These are phyloP conservation scores for Xerocomus minutiporus DNA, from an alignment of 1,284 basidiomycete species.

Conservation along the genomic window DNA sequence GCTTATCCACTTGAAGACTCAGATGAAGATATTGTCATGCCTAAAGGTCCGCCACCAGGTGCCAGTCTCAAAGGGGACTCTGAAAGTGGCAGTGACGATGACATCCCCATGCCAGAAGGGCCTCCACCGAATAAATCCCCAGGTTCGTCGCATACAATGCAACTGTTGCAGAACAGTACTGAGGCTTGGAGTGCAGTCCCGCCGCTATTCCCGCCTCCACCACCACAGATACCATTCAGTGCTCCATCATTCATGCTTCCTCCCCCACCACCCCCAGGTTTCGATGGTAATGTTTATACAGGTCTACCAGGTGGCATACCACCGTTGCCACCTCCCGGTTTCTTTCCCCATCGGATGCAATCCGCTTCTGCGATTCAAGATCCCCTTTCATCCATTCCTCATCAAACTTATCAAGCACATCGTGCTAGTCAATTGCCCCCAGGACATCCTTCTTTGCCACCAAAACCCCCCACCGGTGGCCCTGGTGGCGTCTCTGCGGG, in stretches of 20 bases:
- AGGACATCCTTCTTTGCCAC: constrained; percentile 39
- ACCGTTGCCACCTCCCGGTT: constrained; percentile 31
- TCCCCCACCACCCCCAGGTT: constrained; percentile 20
- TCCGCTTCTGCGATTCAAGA: constrained; percentile 54
- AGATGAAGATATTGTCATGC: constrained; percentile 65
- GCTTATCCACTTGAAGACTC: constrained; percentile 22
- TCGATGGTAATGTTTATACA: constrained; percentile 16
- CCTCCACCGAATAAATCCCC: constrained; percentile 52
- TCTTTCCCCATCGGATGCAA: constrained; percentile 49
- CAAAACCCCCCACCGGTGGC: constrained; percentile 34
- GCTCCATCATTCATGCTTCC: constrained; percentile 29
- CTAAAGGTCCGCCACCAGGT: constrained; percentile 65
- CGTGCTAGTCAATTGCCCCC: constrained; percentile 34
- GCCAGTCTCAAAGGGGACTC: constrained; percentile 37
- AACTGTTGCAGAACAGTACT: constrained; percentile 7
- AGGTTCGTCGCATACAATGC: constrained; percentile 16
- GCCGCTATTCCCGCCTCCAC: constrained; percentile 28
- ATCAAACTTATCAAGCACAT: constrained; percentile 64
- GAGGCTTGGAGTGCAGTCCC: constrained; percentile 6
- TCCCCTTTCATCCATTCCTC: constrained; percentile 57
- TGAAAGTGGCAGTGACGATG: constrained; percentile 57
- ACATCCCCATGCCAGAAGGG: constrained; percentile 83
- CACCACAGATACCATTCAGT: constrained; percentile 14
- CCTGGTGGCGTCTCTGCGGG: constrained; percentile 45
- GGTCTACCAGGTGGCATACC: constrained; percentile 31